These are phyloP conservation scores for Trypanosoma congolense DNA, from an alignment of 208 protist genomes.

Conservation along the genomic window DNA sequence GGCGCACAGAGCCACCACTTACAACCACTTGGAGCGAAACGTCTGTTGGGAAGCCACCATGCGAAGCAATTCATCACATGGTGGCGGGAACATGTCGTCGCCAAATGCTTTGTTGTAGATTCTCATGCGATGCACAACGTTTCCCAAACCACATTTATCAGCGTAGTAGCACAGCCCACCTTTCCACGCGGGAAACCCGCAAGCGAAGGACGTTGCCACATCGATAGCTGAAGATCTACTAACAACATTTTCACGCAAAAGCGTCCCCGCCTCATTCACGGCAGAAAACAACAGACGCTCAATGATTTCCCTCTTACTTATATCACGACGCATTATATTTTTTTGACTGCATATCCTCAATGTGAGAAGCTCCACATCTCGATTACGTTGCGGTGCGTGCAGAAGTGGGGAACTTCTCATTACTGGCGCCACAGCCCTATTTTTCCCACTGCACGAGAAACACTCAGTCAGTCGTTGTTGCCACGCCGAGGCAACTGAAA, in stretches of 20 bases:
- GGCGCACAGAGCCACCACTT: too few species aligned
- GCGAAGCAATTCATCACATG: constrained; percentile 38
- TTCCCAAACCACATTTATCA: constrained; percentile 49
- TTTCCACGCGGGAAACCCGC: constrained; percentile 78
- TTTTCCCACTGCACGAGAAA: background rate
- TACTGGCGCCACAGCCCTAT: constrained; percentile 1
- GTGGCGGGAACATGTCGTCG: constrained; percentile 38
- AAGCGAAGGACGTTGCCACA: constrained; percentile 73
- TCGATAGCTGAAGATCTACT: constrained; percentile 75
- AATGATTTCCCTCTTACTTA: constrained; percentile 78
- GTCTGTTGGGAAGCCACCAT: constrained; percentile 44
- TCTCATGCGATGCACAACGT: constrained; percentile 58
- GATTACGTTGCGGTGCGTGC: constrained; percentile 34
- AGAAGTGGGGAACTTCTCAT: constrained; percentile 5
- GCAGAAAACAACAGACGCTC: constrained; percentile 83
- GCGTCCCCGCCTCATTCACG: constrained; percentile 86
- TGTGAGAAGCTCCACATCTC: constrained; percentile 46
- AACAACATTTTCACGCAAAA: constrained; percentile 76
- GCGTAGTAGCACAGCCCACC: constrained; percentile 80
- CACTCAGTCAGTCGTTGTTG: background rate
- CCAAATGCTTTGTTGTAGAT: constrained; percentile 54
- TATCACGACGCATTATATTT: constrained; percentile 49
- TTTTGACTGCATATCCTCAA: constrained; percentile 47
- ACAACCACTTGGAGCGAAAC: constrained; percentile 36
- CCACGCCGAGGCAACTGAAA: background rate